phyloP scores from a whole-genome alignment of 768 basidiomycete genomes.

The Boletus reticulatus region DNA sequence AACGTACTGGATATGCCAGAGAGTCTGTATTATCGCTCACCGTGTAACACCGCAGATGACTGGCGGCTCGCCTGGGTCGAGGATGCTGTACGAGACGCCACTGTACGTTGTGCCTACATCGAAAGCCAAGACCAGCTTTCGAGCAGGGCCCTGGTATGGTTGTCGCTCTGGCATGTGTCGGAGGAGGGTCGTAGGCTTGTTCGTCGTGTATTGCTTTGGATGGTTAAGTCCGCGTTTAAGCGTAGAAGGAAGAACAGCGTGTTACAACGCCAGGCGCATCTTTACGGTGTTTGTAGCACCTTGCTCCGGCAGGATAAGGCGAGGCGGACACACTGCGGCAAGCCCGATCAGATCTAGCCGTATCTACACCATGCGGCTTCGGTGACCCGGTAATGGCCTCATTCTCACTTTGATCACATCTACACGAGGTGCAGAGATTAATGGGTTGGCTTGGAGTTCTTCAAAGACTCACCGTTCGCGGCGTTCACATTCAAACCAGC shows the following conservation, averaged over 20 bases:
- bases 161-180: conserved; percentile 29
- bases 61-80: conserved; percentile 30
- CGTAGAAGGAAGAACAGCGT: neutral
- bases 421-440: neutral
- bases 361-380: conserved; percentile 5
- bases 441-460: neutral
- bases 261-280: neutral
- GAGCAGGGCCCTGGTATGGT: conserved; percentile 39
- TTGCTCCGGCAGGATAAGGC: conserved; percentile 12
- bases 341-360: conserved; percentile 8
- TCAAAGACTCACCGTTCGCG: neutral
- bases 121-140: conserved; percentile 47
- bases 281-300: neutral
- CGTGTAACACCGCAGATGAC: conserved; percentile 21
- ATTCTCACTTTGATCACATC: neutral
- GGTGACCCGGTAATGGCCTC: neutral
- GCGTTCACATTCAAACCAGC: neutral
- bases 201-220: neutral
- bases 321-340: conserved; percentile 10
- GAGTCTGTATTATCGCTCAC: conserved; percentile 9
- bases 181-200: neutral
- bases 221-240: neutral
- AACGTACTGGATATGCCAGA: neutral
- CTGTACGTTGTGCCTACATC: conserved; percentile 55
- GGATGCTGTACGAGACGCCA: conserved; percentile 43